Base-by-base conservation (phyloP, 1,139 yeast species). In the Kazachstania sp. region DNA sequence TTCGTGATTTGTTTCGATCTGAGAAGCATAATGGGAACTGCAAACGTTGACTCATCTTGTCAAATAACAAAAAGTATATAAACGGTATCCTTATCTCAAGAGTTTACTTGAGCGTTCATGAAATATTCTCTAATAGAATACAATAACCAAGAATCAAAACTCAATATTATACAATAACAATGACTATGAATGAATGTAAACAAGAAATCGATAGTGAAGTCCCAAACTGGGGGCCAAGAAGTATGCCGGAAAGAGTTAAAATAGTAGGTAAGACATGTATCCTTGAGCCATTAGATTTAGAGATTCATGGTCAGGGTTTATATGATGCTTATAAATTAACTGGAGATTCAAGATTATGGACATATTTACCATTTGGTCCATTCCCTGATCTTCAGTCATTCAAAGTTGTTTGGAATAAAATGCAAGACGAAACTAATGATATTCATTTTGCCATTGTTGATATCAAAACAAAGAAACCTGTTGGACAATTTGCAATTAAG, bases 401-500 rank as follows among this genome's bases (percentile, higher is more conserved):
- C 12, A 49, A 38, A 32, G 28, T 37, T 23, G 43, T 38, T 16
- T 36, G 39, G 8, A 20, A 44, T n/a, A 39, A 37, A 15, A 19
- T 43, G 15, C 28, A 45, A n/a, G 18, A 36, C 23, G 43, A 39
- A 19, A 18, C 41, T 16, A 29, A 37, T 15, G 47, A 48, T 18
- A 48, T 45, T 13, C 53, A 47, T 40, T 62, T 52, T 39, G 61
- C 63, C 4, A 52, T 66, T 26, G 46, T 61, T 3, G 54, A 54
- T 32, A 54, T 49, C 20, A 35, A 35, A 5, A 50, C 56, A 9
- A 49, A 47, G 4, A 50, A 52, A 18, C 54, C 65, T 1, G 61
- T 66, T 15, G 70, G 70, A 5, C 48, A 49, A 16, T 23, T 58
- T 30, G 50, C 62, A 7, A 53, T 55, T 32, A 49, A 64, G 45